Conservation (phyloP, 177 flowering plant genomes). For the Vitis hybrid region DNA sequence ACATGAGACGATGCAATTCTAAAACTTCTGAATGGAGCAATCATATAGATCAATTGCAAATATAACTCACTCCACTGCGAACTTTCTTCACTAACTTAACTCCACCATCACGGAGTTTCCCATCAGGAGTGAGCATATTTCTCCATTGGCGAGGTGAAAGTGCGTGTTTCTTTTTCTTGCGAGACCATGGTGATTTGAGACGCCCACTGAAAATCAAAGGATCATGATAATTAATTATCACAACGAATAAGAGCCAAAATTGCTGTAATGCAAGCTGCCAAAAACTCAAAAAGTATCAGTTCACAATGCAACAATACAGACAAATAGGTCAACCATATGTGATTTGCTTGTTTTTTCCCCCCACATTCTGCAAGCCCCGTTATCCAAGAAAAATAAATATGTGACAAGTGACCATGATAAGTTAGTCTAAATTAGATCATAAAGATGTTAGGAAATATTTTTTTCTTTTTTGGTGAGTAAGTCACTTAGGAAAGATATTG, state of each 20-base stretch:
- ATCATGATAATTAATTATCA: background rate
- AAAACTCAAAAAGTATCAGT: background rate
- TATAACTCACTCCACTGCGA: slow-evolving; percentile 79
- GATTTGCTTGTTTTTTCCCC: background rate
- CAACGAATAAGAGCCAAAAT: background rate
- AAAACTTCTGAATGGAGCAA: background rate
- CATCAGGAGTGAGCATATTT: slow-evolving; percentile 69
- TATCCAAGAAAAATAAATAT: background rate
- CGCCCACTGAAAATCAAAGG: slow-evolving; percentile 41
- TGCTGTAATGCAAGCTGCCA: background rate
- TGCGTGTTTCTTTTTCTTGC: slow-evolving; percentile 68
- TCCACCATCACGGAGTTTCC: slow-evolving; percentile 77
- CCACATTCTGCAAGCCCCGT: background rate
- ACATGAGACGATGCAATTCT: background rate
- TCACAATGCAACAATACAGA: background rate
- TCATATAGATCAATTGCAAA: background rate
- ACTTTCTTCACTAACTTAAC: slow-evolving; percentile 79
- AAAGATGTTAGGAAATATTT: background rate
- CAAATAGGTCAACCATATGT: background rate
- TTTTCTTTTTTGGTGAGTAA: background rate
- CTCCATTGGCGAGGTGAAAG: slow-evolving; percentile 78
- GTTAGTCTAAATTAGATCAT: background rate
- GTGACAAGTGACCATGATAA: background rate
- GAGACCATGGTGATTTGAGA: slow-evolving; percentile 94
- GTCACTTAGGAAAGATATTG: no score